Percentiles rank a stretch among this genome's conserved stretches.
Conservation (phyloP, 2,329 filamentous ascomycete genomes). For the Pyrenophora tritici-repentis region DNA sequence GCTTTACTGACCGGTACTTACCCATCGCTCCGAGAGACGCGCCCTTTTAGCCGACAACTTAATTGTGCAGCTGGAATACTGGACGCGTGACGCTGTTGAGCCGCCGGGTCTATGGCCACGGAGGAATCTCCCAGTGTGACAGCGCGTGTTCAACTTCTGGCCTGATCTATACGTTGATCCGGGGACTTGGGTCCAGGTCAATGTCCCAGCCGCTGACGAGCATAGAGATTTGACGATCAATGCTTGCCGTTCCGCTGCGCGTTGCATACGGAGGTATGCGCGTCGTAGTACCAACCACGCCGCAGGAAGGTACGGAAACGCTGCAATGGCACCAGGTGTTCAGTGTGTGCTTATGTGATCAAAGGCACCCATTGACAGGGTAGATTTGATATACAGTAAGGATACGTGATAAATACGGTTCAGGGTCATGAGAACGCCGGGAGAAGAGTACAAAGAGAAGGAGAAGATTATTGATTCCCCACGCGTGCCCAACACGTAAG, state of each 20-base stretch:
- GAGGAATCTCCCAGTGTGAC: background rate
- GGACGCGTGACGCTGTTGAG: background rate
- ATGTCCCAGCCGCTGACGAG: conserved; percentile 17
- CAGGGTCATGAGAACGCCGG: background rate
- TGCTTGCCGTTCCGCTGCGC: conserved; percentile 24
- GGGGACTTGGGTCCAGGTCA: conserved; percentile 11
- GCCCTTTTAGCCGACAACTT: conserved; percentile 12
- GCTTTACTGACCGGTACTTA: conserved; percentile 8
- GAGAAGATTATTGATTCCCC: background rate
- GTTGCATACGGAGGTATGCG: conserved; percentile 15
- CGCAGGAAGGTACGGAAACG: conserved; percentile 4
- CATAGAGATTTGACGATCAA: conserved; percentile 19
- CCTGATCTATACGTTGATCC: background rate
- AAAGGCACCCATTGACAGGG: conserved; percentile 2
- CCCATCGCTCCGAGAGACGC: conserved; percentile 6
- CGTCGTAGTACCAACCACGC: conserved; percentile 4
- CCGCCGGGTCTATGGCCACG: background rate
- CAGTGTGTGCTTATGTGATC: conserved; percentile 1
- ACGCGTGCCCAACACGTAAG: background rate
- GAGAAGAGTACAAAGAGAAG: background rate
- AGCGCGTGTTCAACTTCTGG: conserved; percentile 1
- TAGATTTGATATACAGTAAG: background rate
- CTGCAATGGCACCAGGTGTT: conserved; percentile 7
- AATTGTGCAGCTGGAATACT: background rate
- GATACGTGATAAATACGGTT: background rate